phyloP scores from a whole-genome alignment of 1,284 basidiomycete species.

The Cryptococcus sp. region DNA sequence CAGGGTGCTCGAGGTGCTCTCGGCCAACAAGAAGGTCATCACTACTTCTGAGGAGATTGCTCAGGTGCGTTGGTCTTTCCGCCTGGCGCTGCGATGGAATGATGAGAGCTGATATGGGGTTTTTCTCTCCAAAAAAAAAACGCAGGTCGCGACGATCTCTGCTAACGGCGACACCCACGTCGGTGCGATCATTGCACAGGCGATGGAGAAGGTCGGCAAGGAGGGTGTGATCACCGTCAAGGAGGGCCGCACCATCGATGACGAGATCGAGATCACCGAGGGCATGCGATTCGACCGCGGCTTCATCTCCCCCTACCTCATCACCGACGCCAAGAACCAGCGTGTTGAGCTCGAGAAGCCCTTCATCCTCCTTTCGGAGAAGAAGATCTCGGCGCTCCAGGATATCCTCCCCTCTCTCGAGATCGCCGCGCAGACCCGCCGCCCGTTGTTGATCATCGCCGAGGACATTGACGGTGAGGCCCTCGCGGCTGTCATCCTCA shows the following conservation, averaged over 20 bases:
- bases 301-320: constrained; percentile 97
- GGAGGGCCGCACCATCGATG: constrained; percentile 95
- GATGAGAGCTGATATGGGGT: not conserved
- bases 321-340: constrained; percentile 97
- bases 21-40: constrained; percentile 86
- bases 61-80: constrained; percentile 54
- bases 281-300: constrained; percentile 99
- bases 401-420: constrained; percentile 95
- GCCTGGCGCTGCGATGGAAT: not conserved
- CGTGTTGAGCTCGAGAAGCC: constrained; percentile 98
- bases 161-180: constrained; percentile 95
- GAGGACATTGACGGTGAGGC: constrained; percentile 98
- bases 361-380: constrained; percentile 86
- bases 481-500: constrained; percentile 92
- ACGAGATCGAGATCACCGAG: constrained; percentile 98
- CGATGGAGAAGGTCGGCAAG: constrained; percentile 99
- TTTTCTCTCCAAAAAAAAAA: not conserved
- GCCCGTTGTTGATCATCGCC: constrained; percentile 92
- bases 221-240: constrained; percentile 99
- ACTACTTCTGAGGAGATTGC: constrained; percentile 98
- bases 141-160: constrained; percentile 87
- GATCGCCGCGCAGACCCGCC: constrained; percentile 81
- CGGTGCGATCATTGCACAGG: constrained; percentile 94
- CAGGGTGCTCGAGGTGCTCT: constrained; percentile 87
- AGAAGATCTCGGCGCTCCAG: constrained; percentile 94